phyloP scores from a whole-genome alignment of 495 filamentous ascomycete genomes.

The Tuber indicum region DNA sequence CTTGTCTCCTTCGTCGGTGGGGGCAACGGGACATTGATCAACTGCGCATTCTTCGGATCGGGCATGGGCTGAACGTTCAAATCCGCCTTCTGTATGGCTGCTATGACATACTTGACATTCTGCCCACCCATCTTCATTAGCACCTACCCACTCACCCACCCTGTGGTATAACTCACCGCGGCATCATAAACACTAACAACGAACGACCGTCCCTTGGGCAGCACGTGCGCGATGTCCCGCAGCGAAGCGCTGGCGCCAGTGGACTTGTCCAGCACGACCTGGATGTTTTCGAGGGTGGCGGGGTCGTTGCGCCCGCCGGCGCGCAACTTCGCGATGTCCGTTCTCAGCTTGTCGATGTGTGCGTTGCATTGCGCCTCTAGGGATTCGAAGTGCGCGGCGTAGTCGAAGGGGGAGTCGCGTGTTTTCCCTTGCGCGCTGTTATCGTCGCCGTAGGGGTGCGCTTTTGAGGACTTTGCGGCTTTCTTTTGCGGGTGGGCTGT shows the following conservation, averaged over 20 bases:
- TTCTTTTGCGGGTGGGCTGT: not conserved
- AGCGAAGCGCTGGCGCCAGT: constrained; percentile 9
- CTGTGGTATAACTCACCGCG: constrained; percentile 10
- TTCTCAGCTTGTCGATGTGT: constrained; percentile 27
- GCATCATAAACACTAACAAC: constrained; percentile 35
- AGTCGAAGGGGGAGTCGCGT: constrained; percentile 25
- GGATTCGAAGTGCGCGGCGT: constrained; percentile 24
- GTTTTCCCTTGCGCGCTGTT: constrained; percentile 17
- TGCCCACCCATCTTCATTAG: constrained; percentile 9
- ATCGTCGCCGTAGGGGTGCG: constrained; percentile 15
- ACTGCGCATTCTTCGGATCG: constrained; percentile 32
- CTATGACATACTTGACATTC: constrained; percentile 36
- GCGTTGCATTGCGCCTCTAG: constrained; percentile 25
- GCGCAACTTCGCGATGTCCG: constrained; percentile 36
- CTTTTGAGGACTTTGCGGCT: constrained; percentile 20
- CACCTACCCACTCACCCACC: not conserved
- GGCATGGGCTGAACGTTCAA: constrained; percentile 35
- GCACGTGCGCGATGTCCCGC: constrained; percentile 37
- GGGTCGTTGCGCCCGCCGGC: constrained; percentile 18
- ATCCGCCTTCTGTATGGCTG: constrained; percentile 35
- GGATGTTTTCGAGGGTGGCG: constrained; percentile 17
- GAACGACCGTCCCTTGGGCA: constrained; percentile 34
- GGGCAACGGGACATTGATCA: constrained; percentile 34
- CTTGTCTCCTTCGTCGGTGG: constrained; percentile 38
- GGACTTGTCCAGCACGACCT: constrained; percentile 27